Evolutionary conservation across 2,329 filamentous ascomycete genomes (phyloP), one percentile per base, ranked within the genome.

Genomic region (Claviceps humidiphila): DNA sequence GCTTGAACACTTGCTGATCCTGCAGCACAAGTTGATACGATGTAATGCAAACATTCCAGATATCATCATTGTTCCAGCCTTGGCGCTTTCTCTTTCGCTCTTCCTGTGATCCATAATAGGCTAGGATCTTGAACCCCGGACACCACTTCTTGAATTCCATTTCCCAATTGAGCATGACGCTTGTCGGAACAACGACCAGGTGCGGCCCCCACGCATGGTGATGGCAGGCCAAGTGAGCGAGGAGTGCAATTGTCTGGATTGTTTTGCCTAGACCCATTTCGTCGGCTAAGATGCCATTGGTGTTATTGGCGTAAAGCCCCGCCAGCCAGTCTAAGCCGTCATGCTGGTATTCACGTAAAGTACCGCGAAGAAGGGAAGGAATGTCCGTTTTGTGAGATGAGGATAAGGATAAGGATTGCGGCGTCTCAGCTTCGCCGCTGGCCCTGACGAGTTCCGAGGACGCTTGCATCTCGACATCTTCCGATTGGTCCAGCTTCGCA

Each of bases 111-210:
- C 94, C 93, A 64, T 97, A 98, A 70, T 98, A 98, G 0, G 90
- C 93, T 54, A 98, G 75, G 52, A 98, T 95, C 65, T 96, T 97
- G 75, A 98, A 98, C 0, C 93, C 91, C 3, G 94, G 93, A 53
- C 90, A 88, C 81, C 91, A 98, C 66, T 98, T 98, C 64, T 97
- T 97, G 76, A 98, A 98, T 68, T 98, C 93, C 86, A 97, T 97
- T 67, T 98, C 94, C 93, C 93, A 98, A 64, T 98, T 98, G 58
- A 98, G 80, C 77, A 98, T 96, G 48, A 98, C 94, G 68, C 90
- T 97, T 2, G 93, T 98, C 1, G 93, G 93, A 2, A 98, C 93
- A 55, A 98, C 86, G 48, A 98, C 88, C 24, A 98, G 73, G 72
- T 98, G 93, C 1, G 93, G 89, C 0, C 94, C 93, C 94, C 93